Conservation (phyloP, 805 yeast species). For the Candida incommunis region DNA sequence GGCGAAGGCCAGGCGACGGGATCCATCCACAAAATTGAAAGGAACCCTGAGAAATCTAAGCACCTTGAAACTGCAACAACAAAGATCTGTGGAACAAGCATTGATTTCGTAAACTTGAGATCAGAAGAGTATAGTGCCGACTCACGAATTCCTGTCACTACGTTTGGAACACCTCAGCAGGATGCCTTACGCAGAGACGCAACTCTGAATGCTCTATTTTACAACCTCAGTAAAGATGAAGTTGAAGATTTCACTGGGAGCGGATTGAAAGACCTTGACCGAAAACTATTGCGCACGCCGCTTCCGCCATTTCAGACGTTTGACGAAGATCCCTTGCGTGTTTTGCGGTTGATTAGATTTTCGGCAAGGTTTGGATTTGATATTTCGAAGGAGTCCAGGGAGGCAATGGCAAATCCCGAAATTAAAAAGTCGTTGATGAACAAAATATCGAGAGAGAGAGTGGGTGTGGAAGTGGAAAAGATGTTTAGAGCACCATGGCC, state of each 20-base stretch:
- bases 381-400: constrained; percentile 40
- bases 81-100: constrained; percentile 63
- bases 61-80: constrained; percentile 96
- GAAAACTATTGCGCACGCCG: constrained; percentile 76
- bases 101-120: constrained; percentile 87
- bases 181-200: constrained; percentile 94
- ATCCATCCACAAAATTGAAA: constrained; percentile 66
- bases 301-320: constrained; percentile 75
- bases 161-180: constrained; percentile 79
- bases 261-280: constrained; percentile 59
- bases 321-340: constrained; percentile 86
- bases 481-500: constrained; percentile 55
- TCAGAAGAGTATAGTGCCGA: constrained; percentile 73
- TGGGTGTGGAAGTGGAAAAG: constrained; percentile 75
- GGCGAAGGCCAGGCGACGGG: constrained; percentile 13
- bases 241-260: constrained; percentile 76
- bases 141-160: constrained; percentile 65
- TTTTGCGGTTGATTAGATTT: constrained; percentile 72
- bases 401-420: constrained; percentile 48
- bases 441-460: constrained; percentile 81
- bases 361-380: constrained; percentile 62
- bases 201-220: constrained; percentile 83
- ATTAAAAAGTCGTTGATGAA: constrained; percentile 45
- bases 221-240: constrained; percentile 49
- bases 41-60: constrained; percentile 90